Base-by-base conservation (phyloP, 805 yeast species). In the Lipomyces lipofer region DNA sequence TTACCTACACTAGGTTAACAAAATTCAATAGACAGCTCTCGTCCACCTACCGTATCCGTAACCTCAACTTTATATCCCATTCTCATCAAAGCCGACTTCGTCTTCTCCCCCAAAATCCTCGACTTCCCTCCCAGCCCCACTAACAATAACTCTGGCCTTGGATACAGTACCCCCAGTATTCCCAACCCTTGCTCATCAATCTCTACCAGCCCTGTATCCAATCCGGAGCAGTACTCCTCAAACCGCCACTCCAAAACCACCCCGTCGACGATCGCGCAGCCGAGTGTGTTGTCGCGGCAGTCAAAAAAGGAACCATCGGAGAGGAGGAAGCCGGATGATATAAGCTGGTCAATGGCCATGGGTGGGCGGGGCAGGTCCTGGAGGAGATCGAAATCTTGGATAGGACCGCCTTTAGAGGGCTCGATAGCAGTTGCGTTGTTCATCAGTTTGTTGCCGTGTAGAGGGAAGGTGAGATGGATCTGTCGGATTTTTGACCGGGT, bases 111-210 rank as follows among this genome's bases (percentile, higher is more conserved):
- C 60, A 88, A 71, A 68, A 86, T 75, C 44, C 94, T 74, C 2
- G 86, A 77, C 55, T 78, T 75, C 2, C 56, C 60, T 0, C 95
- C 95, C 22, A 86, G 71, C 1, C 95, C 95, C 15, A 87, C 70
- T 6, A 86, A 83, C 45, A 86, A 63, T 43, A 88, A 73, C 64
- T 88, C 95, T 0, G 95, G 95, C 64, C 83, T 82, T 2, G 95
- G 95, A 66, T 83, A 81, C 1, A 85, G 68, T 5, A 82, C 71
- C 17, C 75, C 76, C 52, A 85, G 75, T 3, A 85, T 66, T 12
- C 74, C 73, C 24, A 83, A 69, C n/a, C 60, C 60, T 0, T 78
- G 69, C n/a, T 71, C 66, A 51, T 73, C 70, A 47, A 85, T 73
- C 30, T 79, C 82, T 12, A 85, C 79, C n/a, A 82, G 69, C 43